Evolutionary conservation across 441 rosid species (phyloP).

Genomic region (Croton setiger): DNA sequence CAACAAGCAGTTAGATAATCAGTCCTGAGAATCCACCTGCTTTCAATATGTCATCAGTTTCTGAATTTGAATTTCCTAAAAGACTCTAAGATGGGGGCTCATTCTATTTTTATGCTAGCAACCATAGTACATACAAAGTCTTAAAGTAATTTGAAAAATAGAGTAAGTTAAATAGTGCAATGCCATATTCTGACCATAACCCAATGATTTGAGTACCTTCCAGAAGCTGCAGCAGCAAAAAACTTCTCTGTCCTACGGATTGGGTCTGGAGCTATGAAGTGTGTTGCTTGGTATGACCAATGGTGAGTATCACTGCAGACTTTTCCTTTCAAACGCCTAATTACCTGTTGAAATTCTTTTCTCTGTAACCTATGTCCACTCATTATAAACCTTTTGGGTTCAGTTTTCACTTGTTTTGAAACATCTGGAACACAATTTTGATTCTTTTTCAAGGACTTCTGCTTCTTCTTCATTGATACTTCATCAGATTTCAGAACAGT

Average conservation of each 20-base stretch:
- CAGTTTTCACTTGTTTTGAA: conserved; percentile 27
- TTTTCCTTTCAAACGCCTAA: conserved; percentile 68
- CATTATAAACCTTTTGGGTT: conserved; percentile 58
- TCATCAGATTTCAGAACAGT: conserved; percentile 30
- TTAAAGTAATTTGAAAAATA: neutral
- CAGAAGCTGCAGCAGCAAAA: conserved; percentile 92
- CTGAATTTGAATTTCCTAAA: neutral
- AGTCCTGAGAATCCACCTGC: conserved; percentile 84
- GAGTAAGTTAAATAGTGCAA: neutral
- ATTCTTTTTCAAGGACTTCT: conserved; percentile 29
- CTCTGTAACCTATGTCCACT: conserved; percentile 75
- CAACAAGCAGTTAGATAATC: conserved; percentile 60
- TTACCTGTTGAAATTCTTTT: conserved; percentile 65
- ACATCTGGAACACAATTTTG: conserved; percentile 23
- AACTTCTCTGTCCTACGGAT: conserved; percentile 82
- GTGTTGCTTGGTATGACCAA: conserved; percentile 98
- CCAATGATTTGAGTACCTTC: conserved; percentile 51
- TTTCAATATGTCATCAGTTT: conserved; percentile 8
- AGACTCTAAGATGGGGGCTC: neutral
- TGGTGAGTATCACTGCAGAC: conserved; percentile 85
- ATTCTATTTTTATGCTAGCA: neutral
- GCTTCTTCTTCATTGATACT: conserved; percentile 24
- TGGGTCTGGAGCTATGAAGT: conserved; percentile 67
- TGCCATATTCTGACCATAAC: conserved; percentile 4
- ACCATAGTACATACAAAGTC: conserved; percentile 4